phyloP scores from a whole-genome alignment of 2,329 filamentous ascomycete genomes.

The Colletotrichum eleusines region DNA sequence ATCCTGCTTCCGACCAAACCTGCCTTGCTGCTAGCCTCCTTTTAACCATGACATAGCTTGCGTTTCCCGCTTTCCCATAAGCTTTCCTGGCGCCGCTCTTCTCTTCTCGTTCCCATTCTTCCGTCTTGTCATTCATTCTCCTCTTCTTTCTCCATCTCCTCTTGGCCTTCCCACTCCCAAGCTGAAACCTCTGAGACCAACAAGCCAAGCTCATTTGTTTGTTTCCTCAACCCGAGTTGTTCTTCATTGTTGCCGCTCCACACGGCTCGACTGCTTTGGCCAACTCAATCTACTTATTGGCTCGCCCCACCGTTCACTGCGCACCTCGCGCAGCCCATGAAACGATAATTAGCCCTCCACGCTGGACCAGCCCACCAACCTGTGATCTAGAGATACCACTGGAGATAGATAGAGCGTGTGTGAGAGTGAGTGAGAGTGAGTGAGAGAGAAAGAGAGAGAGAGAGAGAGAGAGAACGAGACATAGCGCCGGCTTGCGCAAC shows the following conservation, averaged over 20 bases:
- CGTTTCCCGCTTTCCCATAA: conserved; percentile 36
- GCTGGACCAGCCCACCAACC: conserved; percentile 2
- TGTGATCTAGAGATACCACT: conserved; percentile 23
- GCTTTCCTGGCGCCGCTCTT: conserved; percentile 25
- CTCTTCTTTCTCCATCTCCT: conserved; percentile 16
- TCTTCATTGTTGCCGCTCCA: neutral
- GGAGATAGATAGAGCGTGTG: no score
- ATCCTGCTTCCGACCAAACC: conserved; percentile 28
- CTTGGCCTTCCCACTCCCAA: conserved; percentile 5
- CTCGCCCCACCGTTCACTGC: conserved; percentile 13
- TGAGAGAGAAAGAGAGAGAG: neutral
- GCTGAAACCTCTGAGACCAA: neutral
- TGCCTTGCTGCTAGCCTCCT: conserved; percentile 13
- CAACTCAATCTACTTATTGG: neutral
- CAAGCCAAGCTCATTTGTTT: neutral
- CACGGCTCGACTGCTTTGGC: conserved; percentile 18
- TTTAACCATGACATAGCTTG: conserved; percentile 33
- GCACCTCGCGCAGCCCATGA: conserved; percentile 21
- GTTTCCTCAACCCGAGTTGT: neutral
- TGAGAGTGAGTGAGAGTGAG: no score
- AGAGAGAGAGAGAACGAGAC: neutral
- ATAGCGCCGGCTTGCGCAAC: neutral
- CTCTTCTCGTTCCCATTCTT: conserved; percentile 19
- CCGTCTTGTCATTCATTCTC: conserved; percentile 27
- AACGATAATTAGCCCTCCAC: conserved; percentile 18